A percentile compares a stretch with the other conserved stretches of the same genome.
Conservation (phyloP, 129 eudicot genomes). For the Chrysanthemum seticuspe region DNA sequence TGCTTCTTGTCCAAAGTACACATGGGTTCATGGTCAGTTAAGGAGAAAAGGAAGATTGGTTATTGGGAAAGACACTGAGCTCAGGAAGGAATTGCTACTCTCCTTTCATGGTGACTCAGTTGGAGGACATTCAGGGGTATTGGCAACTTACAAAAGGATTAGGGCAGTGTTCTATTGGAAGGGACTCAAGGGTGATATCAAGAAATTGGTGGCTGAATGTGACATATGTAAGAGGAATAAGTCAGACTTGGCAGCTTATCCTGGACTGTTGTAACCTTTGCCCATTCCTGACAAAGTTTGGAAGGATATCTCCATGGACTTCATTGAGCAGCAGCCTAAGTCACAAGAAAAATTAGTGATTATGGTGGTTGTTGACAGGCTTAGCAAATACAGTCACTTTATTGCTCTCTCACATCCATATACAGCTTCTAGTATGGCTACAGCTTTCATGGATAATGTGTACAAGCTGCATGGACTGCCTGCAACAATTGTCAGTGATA, state of each 20-base stretch:
- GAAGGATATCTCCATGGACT: conserved; percentile 2
- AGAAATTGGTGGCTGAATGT: background rate
- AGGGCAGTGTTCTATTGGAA: background rate
- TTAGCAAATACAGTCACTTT: conserved; percentile 4
- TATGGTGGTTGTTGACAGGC: conserved; percentile 3
- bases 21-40: background rate
- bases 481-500: background rate
- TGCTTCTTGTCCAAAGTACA: too few relatives aligned
- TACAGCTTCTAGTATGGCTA: background rate
- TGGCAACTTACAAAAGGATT: background rate
- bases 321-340: background rate
- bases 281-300: background rate
- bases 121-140: background rate
- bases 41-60: background rate
- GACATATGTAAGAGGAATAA: background rate
- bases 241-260: background rate
- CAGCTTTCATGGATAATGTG: background rate
- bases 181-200: background rate
- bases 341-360: background rate
- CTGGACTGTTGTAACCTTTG: background rate
- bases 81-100: background rate
- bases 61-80: background rate
- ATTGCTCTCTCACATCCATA: background rate
- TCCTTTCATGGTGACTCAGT: background rate
- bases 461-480: background rate